Base-by-base conservation (phyloP, 2,329 filamentous ascomycete species). In the Fusarium coffeatum region DNA sequence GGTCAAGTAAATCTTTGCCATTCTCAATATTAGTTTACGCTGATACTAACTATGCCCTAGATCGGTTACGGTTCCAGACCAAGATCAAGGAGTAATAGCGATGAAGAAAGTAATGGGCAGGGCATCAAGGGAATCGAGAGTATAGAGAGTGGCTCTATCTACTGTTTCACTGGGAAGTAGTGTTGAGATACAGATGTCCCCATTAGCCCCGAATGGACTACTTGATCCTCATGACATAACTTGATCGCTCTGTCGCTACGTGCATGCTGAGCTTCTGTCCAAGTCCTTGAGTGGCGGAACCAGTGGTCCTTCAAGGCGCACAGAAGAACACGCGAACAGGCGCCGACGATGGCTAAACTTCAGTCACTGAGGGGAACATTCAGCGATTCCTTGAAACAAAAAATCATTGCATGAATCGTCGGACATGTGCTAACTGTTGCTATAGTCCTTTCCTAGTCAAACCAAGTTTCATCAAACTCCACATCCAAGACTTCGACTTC, bases 401-500 rank as follows among this genome's bases (percentile, higher is more conserved):
- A 42, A 16, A 7, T 5, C 16, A 20, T 22, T 22, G 13, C 32
- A 53, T 41, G 22, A 20, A 37, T 41, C 49, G 16, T 42, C 9
- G 25, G 9, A 18, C 7, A n/a, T 8, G n/a, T 15, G 11, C 25
- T n/a, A 28, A 53, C n/a, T 12, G 2, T 42, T 15, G 11, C 40
- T 34, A 65, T 10, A 65, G 30, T 1, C 41, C 43, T 7, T 59
- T 65, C 18, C 62, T 66, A n/a, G 47, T 66, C 2, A 66, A 37
- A 10, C 63, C 63, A n/a, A 66, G 45, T 4, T 61, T 66, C 8
- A 66, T 32, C 34, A 66, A 50, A 50, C 34, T 61, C 61, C 48
- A 66, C 63, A 66, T 66, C 63, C 63, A 66, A 6, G 63, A 42
- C 37, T 8, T 66, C 2, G 62, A 22, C 16, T 37, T 42, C n/a